Percentiles rank a stretch among this genome's conserved stretches.
phyloP scores from a whole-genome alignment of 129 eudicot genomes.

The Artemisia tridentata region DNA sequence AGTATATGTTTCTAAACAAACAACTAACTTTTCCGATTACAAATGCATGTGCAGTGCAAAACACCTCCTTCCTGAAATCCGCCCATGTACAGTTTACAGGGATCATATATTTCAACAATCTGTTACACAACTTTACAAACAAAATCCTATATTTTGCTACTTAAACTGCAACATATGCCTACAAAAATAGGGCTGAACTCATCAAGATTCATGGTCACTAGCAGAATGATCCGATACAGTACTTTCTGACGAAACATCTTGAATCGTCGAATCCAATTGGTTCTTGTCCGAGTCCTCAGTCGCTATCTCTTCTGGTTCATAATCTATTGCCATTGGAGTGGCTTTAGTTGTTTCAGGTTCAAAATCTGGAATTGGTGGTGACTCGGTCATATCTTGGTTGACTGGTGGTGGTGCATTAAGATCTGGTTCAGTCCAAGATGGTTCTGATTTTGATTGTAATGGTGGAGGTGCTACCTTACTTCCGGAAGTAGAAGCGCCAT shows the following conservation, averaged over 20 bases:
- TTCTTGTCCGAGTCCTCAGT: constrained; percentile 19
- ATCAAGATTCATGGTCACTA: constrained; percentile 14
- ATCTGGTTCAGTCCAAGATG: constrained; percentile 32
- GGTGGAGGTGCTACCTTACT: constrained; percentile 17
- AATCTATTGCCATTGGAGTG: constrained; percentile 18
- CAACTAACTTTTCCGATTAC: too few relatives aligned
- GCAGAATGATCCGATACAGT: constrained; percentile 11
- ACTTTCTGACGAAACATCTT: constrained; percentile 23
- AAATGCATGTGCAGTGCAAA: background rate
- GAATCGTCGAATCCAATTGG: constrained; percentile 20
- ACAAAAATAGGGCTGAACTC: constrained; percentile 27
- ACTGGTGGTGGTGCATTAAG: constrained; percentile 33
- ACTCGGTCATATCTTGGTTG: constrained; percentile 17
- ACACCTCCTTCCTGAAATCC: constrained; percentile 8
- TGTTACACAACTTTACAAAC: constrained; percentile 28
- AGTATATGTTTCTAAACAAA: constrained; percentile 16
- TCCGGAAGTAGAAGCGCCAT: constrained; percentile 30
- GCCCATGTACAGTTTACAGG: constrained; percentile 24
- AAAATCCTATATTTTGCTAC: constrained; percentile 33
- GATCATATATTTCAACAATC: constrained; percentile 29
- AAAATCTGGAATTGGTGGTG: background rate
- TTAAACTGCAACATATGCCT: constrained; percentile 27
- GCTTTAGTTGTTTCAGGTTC: background rate
- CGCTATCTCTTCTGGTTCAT: constrained; percentile 1
- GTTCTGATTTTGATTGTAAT: constrained; percentile 11